A percentile compares a stretch with the other conserved stretches of the same genome.
These are phyloP conservation scores for Metschnikowia colocasiae DNA, from an alignment of 805 yeast species.

Conservation along the genomic window DNA sequence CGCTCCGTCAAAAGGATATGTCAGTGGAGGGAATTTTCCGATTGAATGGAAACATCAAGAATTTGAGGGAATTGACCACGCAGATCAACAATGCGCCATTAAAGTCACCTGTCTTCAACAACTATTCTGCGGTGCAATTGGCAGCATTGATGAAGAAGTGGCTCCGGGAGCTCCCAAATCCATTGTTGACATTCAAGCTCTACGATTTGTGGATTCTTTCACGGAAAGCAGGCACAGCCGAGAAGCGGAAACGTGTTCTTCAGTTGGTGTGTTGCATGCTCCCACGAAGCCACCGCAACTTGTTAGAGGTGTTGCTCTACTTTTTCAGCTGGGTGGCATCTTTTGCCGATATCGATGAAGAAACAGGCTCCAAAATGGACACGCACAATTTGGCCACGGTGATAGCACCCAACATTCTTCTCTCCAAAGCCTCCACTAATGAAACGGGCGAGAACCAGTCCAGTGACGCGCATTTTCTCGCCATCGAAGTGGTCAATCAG, in stretches of 20 bases:
- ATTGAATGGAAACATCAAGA: slow-evolving; percentile 89
- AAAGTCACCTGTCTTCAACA: slow-evolving; percentile 62
- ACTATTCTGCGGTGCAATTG: slow-evolving; percentile 83
- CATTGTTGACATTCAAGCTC: slow-evolving; percentile 71
- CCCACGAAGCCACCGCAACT: slow-evolving; percentile 77
- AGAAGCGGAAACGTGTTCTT: slow-evolving; percentile 49
- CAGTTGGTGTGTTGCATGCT: slow-evolving; percentile 70
- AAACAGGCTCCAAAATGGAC: slow-evolving; percentile 88
- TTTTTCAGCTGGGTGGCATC: slow-evolving; percentile 95
- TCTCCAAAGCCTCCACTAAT: slow-evolving; percentile 44
- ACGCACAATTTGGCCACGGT: slow-evolving; percentile 93
- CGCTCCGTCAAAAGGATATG: slow-evolving; percentile 86
- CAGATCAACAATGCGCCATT: slow-evolving; percentile 71
- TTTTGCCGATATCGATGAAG: slow-evolving; percentile 88
- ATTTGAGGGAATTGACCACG: slow-evolving; percentile 68
- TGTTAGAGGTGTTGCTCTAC: slow-evolving; percentile 77
- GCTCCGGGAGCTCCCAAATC: slow-evolving; percentile 88
- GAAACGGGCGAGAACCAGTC: slow-evolving; percentile 23
- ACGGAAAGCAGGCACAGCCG: slow-evolving; percentile 47
- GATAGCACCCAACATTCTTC: slow-evolving; percentile 85
- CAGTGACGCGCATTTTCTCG: slow-evolving; percentile 77
- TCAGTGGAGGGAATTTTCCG: slow-evolving; percentile 95
- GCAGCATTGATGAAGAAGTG: slow-evolving; percentile 92
- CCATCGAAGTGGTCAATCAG: slow-evolving; percentile 85
- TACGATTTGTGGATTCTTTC: slow-evolving; percentile 77